Conservation (phyloP, 306 rosid species). For the Coriaria nepalensis region DNA sequence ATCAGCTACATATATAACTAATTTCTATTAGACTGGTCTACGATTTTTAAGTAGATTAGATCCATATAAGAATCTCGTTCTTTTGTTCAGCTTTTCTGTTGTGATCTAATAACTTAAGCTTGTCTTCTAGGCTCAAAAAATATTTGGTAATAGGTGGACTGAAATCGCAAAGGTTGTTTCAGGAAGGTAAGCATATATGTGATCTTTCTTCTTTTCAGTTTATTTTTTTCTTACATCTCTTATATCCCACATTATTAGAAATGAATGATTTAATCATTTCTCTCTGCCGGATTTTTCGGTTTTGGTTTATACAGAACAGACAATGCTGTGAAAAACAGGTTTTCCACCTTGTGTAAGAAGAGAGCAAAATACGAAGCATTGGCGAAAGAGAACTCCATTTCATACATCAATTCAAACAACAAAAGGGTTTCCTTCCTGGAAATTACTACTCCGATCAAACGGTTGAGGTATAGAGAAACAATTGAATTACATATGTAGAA, state of each 20-base stretch:
- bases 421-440: slow-evolving; percentile 56
- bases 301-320: slow-evolving; percentile 60
- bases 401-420: slow-evolving; percentile 54
- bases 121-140: slow-evolving; percentile 74
- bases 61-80: no score
- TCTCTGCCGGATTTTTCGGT: slow-evolving; percentile 1
- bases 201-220: no score
- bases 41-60: no score
- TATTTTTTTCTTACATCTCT: no score
- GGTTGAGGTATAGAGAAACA: slow-evolving; percentile 41
- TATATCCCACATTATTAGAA: no score
- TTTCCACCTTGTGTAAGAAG: slow-evolving; percentile 94
- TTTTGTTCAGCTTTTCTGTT: no score
- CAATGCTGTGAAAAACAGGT: slow-evolving; percentile 97
- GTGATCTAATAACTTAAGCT: slow-evolving; percentile 16
- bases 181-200: slow-evolving; percentile 55
- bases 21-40: no score
- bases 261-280: no score
- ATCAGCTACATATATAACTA: no score
- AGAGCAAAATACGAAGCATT: slow-evolving; percentile 90
- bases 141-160: slow-evolving; percentile 97
- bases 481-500: no score
- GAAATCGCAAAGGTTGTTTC: slow-evolving; percentile 99
- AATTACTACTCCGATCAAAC: slow-evolving; percentile 34
- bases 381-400: slow-evolving; percentile 65